These are phyloP conservation scores for Ceratobasidium sp. DNA, from an alignment of 1,284 basidiomycete species.

Conservation along the genomic window DNA sequence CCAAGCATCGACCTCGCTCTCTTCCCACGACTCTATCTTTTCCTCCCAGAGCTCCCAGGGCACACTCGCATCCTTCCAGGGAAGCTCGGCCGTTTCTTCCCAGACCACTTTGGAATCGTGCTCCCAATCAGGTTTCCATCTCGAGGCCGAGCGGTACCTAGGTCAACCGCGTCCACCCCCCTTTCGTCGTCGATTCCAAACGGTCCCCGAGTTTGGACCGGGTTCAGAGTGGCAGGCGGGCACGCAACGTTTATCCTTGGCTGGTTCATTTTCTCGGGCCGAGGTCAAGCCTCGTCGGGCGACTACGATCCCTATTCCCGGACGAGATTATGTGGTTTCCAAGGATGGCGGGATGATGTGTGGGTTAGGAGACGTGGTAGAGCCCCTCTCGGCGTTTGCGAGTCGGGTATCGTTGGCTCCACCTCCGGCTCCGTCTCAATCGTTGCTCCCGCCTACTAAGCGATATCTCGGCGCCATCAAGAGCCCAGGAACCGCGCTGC, in stretches of 20 bases:
- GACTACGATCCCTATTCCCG: slow-evolving; percentile 5
- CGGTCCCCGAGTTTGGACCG: not conserved
- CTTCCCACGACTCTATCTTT: slow-evolving; percentile 38
- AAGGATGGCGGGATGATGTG: not conserved
- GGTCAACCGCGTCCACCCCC: slow-evolving; percentile 8
- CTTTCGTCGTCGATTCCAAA: not conserved
- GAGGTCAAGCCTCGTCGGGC: not conserved
- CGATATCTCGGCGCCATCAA: slow-evolving; percentile 14
- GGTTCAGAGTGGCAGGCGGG: not conserved
- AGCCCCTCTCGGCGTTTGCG: slow-evolving; percentile 13
- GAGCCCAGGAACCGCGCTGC: not conserved
- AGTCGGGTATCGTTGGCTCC: slow-evolving; percentile 16
- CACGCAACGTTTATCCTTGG: not conserved
- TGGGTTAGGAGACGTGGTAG: not conserved
- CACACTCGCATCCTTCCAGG: not conserved
- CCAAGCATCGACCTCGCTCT: not conserved
- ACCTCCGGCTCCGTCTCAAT: not conserved
- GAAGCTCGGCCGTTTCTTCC: not conserved
- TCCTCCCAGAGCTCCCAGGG: slow-evolving; percentile 27
- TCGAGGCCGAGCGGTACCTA: not conserved
- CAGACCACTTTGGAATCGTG: not conserved
- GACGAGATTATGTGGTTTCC: not conserved
- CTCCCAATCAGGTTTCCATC: not conserved
- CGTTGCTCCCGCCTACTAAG: not conserved
- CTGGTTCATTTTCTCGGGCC: not conserved